Percentiles rank a stretch among this genome's conserved stretches.
These are phyloP conservation scores for Suillus paluster DNA, from an alignment of 768 basidiomycete species.

Conservation along the genomic window DNA sequence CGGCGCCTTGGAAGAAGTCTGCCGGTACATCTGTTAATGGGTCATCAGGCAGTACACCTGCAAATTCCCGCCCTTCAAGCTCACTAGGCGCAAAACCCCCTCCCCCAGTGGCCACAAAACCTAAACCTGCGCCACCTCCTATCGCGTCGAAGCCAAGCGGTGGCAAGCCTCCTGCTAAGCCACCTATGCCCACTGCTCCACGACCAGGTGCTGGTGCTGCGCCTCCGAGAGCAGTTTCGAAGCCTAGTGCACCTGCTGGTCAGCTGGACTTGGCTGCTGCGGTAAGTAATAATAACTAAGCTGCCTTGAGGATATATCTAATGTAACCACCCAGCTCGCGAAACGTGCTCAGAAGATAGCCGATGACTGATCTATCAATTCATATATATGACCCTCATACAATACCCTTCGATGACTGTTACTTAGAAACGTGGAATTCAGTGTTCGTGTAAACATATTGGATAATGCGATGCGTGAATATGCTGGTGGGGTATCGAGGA, in stretches of 20 bases:
- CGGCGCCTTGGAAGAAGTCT: conserved; percentile 75
- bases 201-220: conserved; percentile 49
- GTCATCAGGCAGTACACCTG: conserved; percentile 43
- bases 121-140: conserved; percentile 63
- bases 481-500: conserved; percentile 31
- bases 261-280: conserved; percentile 86
- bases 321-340: conserved; percentile 57
- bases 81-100: conserved; percentile 54
- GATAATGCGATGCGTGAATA: conserved; percentile 15
- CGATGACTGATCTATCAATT: conserved; percentile 42
- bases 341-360: conserved; percentile 73
- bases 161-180: conserved; percentile 58
- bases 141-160: conserved; percentile 56
- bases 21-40: conserved; percentile 37
- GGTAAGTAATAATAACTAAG: conserved; percentile 47
- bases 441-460: conserved; percentile 16
- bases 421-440: background rate
- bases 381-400: background rate
- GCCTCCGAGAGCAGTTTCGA: conserved; percentile 43
- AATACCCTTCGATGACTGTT: conserved; percentile 4
- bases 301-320: background rate
- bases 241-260: conserved; percentile 50
- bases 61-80: conserved; percentile 56
- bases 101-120: conserved; percentile 67
- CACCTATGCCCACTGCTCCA: conserved; percentile 62